A percentile compares a stretch with the other conserved stretches of the same genome.
Evolutionary conservation across 768 basidiomycete genomes (phyloP).

Genomic region (Dentipellis fragilis): DNA sequence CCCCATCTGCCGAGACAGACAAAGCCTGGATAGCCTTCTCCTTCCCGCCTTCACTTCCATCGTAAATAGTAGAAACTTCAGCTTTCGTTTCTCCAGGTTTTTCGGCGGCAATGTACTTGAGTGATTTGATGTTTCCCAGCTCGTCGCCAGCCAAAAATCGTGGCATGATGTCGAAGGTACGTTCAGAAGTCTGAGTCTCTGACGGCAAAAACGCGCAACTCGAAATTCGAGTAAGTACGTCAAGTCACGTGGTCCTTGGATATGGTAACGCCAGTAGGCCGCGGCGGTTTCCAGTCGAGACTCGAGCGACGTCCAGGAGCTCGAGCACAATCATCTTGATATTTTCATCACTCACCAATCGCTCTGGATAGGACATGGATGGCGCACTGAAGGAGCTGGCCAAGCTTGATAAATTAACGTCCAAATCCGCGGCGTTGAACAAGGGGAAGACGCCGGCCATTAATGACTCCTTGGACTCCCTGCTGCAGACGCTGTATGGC

Average conservation of each 20-base stretch:
- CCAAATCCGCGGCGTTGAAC: slow-evolving; percentile 28
- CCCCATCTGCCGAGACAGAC: slow-evolving; percentile 16
- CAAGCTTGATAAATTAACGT: slow-evolving; percentile 60
- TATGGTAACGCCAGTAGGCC: background rate
- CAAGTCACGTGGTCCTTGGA: background rate
- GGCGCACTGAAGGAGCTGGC: slow-evolving; percentile 67
- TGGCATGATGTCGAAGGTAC: slow-evolving; percentile 33
- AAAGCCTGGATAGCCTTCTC: slow-evolving; percentile 30
- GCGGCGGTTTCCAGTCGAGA: background rate
- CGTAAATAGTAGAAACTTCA: slow-evolving; percentile 23
- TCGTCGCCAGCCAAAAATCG: slow-evolving; percentile 72
- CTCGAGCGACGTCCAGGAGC: background rate
- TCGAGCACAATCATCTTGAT: background rate
- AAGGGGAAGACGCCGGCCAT: slow-evolving; percentile 43
- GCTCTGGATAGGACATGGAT: slow-evolving; percentile 41
- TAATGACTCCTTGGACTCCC: slow-evolving; percentile 50
- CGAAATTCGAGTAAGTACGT: background rate
- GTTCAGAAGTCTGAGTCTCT: background rate
- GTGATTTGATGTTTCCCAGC: slow-evolving; percentile 62
- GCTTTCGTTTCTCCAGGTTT: slow-evolving; percentile 24
- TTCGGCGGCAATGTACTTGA: slow-evolving; percentile 30
- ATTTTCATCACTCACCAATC: background rate
- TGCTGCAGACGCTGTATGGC: slow-evolving; percentile 48
- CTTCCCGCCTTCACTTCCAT: slow-evolving; percentile 24
- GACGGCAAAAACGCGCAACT: background rate